phyloP scores from a whole-genome alignment of 2,329 filamentous ascomycete species.

The Pseudogymnoascus sp. region DNA sequence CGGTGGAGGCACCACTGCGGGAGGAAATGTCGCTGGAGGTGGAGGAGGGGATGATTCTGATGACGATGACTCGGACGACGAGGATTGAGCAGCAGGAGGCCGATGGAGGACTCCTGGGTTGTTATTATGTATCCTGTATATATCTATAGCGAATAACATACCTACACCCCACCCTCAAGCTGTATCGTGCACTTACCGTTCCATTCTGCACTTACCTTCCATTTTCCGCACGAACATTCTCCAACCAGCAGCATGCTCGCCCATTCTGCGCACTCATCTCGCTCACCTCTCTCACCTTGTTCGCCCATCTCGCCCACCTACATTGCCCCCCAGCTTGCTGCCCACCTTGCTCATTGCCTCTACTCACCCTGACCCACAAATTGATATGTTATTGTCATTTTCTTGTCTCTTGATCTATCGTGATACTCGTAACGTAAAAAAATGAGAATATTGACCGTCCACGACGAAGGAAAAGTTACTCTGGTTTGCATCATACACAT shows the following conservation, averaged over 20 bases:
- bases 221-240: not conserved
- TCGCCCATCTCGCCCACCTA: not conserved
- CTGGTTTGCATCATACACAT: too few relatives aligned
- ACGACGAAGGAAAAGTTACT: too few relatives aligned
- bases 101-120: not conserved
- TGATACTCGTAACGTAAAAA: too few relatives aligned
- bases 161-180: not conserved
- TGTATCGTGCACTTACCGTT: not conserved
- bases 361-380: constrained; percentile 1
- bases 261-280: not conserved
- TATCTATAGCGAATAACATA: not conserved
- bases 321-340: not conserved
- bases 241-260: not conserved
- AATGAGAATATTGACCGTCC: too few relatives aligned
- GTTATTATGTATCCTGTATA: not conserved
- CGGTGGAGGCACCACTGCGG: not conserved
- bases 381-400: too few relatives aligned
- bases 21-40: not conserved
- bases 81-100: not conserved
- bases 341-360: not conserved
- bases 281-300: not conserved
- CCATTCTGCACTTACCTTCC: not conserved
- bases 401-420: too few relatives aligned
- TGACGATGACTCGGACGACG: not conserved
- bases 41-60: not conserved